A percentile compares a stretch with the other conserved stretches of the same genome.
These are phyloP conservation scores for Teratosphaeria epicoccoides DNA, from an alignment of 2,329 filamentous ascomycete species.

Conservation along the genomic window DNA sequence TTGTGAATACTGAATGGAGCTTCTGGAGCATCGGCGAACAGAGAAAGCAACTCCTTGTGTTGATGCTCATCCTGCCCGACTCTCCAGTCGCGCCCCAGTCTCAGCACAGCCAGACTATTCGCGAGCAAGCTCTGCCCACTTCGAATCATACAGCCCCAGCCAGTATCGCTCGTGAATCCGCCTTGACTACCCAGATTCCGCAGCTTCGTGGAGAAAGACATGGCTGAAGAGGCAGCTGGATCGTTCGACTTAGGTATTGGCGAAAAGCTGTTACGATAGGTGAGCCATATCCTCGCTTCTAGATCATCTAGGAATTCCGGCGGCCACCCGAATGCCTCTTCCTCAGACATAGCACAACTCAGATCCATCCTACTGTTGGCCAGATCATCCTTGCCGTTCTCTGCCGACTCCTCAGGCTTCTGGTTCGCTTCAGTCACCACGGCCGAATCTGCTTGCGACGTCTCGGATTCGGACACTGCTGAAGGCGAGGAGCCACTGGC, in stretches of 20 bases:
- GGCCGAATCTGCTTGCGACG: constrained; percentile 24
- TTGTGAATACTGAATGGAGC: constrained; percentile 92
- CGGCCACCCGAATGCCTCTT: constrained; percentile 58
- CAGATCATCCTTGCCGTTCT: constrained; percentile 15
- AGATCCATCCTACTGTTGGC: constrained; percentile 13
- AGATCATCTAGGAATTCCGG: constrained; percentile 80
- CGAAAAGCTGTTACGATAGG: constrained; percentile 79
- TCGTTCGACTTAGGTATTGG: constrained; percentile 70
- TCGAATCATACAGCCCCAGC: constrained; percentile 98
- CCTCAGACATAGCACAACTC: constrained; percentile 12
- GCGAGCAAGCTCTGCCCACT: constrained; percentile 89
- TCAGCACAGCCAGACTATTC: constrained; percentile 64
- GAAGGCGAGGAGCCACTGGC: constrained; percentile 15
- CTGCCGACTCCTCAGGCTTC: constrained; percentile 8
- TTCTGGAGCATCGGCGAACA: constrained; percentile 77
- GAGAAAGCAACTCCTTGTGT: constrained; percentile 61
- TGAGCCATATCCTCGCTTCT: constrained; percentile 90
- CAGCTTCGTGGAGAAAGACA: constrained; percentile 77
- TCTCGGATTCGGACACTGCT: constrained; percentile 18
- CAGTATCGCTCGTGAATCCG: constrained; percentile 85
- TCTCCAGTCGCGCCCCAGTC: constrained; percentile 78
- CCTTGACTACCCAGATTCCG: constrained; percentile 67
- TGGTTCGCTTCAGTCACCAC: constrained; percentile 18
- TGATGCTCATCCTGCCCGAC: constrained; percentile 45
- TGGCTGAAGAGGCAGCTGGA: constrained; percentile 55